phyloP scores from a whole-genome alignment of 345 rosid genomes.

The Euclidium syriacum region DNA sequence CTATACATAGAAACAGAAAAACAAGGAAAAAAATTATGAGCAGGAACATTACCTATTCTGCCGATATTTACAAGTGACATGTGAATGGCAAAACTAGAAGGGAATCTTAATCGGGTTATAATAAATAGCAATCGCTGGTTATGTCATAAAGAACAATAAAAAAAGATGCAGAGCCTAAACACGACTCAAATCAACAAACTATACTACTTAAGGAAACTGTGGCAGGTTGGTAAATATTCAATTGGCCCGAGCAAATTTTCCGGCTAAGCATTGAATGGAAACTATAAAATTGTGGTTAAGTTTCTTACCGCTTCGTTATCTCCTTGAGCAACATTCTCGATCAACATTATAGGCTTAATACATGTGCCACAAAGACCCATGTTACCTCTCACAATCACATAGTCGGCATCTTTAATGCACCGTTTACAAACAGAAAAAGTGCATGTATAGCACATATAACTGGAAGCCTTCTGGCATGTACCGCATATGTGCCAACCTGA shows the following conservation, averaged over 20 bases:
- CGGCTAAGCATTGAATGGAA: neutral
- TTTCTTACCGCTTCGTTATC: slow-evolving; percentile 59
- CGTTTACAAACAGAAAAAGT: slow-evolving; percentile 92
- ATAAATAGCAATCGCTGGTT: neutral
- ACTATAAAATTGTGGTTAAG: slow-evolving; percentile 4
- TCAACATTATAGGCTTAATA: slow-evolving; percentile 80
- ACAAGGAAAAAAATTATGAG: slow-evolving; percentile 4
- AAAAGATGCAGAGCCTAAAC: slow-evolving; percentile 7
- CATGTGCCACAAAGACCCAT: slow-evolving; percentile 94
- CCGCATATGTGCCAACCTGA: slow-evolving; percentile 97
- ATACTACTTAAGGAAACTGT: slow-evolving; percentile 1
- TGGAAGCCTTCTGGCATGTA: slow-evolving; percentile 72
- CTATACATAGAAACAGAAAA: slow-evolving; percentile 37
- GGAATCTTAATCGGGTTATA: neutral
- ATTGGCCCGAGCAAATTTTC: neutral
- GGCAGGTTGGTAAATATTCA: neutral
- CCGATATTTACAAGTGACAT: neutral
- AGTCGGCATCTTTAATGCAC: slow-evolving; percentile 88
- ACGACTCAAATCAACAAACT: slow-evolving; percentile 7
- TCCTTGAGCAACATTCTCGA: slow-evolving; percentile 54
- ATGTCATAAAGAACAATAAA: neutral
- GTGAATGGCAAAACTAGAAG: slow-evolving; percentile 14
- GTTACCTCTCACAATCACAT: slow-evolving; percentile 62
- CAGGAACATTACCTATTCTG: neutral
- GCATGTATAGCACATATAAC: slow-evolving; percentile 95